Base-by-base conservation (phyloP, 768 basidiomycete genomes). In the Mycena amicta region DNA sequence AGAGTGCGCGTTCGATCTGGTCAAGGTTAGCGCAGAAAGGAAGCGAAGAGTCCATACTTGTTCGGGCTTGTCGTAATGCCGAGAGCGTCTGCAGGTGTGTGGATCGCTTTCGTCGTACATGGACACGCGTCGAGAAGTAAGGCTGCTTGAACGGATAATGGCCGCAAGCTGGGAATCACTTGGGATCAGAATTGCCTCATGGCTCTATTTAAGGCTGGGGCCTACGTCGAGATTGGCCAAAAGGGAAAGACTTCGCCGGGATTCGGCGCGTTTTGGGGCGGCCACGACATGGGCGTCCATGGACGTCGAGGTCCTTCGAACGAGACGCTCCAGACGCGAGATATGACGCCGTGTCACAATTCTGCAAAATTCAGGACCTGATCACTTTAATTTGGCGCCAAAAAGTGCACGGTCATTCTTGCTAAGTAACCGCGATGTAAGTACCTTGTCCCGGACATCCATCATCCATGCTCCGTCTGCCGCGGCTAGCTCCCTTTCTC, bases 211-310 rank as follows among this genome's bases (percentile, higher is more conserved):
- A 20, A 16, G 40, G 62, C 58, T 55, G 59, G 25, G 18, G 30
- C 51, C 16, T 26, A 60, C 59, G 41, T 60, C 62, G 3, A 58
- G 43, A 28, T 43, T 47, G 2, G 41, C 55, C 15, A 64, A 40
- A 23, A 64, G 52, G 1, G 61, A 63, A 2, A 59, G 40, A 15
- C 62, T 63, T 29, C 62, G 62, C 16, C 58, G 62, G 46, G 52
- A 39, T 27, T 53, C 52, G 5, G 45, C 3, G 12, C 41, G 43
- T 23, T 45, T 31, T 8, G 20, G 54, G 33, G n/a, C 5, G 45
- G 37, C n/a, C 40, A 57, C 27, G 53, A 50, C 61, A 51, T 50
- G 57, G 37, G 47, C 61, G 51, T 59, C 61, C 61, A 63, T 63
- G 16, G 50, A 45, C 12, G 20, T 15, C 20, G 22, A 8, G 13